Conservation (phyloP, 2,329 filamentous ascomycete genomes). For the Exophiala dermatitidis region DNA sequence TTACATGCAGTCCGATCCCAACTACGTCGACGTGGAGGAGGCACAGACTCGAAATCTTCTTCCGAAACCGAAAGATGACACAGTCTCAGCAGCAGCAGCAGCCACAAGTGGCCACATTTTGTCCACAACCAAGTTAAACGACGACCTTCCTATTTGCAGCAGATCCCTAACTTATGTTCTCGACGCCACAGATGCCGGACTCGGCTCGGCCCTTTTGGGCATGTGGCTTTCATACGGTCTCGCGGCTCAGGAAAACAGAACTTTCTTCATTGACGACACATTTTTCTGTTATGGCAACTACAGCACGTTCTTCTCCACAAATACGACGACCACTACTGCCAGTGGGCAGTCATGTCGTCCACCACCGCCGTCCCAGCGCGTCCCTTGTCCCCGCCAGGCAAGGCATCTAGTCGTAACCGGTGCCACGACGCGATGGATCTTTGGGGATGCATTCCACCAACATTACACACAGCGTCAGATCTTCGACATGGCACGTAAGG, state of each 20-base stretch:
- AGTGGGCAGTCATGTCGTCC: no score
- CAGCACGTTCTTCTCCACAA: conserved; percentile 67
- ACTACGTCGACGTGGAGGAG: conserved; percentile 68
- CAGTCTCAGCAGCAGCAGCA: neutral
- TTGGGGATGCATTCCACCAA: conserved; percentile 53
- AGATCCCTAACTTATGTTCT: conserved; percentile 70
- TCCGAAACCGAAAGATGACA: conserved; percentile 37
- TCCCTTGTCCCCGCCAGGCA: conserved; percentile 71
- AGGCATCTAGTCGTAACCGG: conserved; percentile 67
- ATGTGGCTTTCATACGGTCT: conserved; percentile 80
- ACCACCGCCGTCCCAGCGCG: conserved; percentile 65
- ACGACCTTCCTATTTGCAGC: conserved; percentile 51
- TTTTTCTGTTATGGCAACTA: conserved; percentile 77
- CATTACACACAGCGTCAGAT: conserved; percentile 54
- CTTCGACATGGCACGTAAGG: conserved; percentile 60
- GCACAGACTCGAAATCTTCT: conserved; percentile 61
- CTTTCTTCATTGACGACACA: conserved; percentile 79
- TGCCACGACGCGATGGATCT: conserved; percentile 57
- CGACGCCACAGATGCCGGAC: conserved; percentile 65
- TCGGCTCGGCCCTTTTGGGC: conserved; percentile 69
- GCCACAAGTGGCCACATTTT: neutral
- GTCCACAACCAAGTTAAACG: neutral
- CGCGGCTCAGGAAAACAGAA: conserved; percentile 63
- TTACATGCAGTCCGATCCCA: conserved; percentile 42
- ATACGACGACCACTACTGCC: no score